These are phyloP conservation scores for Cutaneotrichosporon spelunceum DNA, from an alignment of 1,284 basidiomycete genomes.

Conservation along the genomic window DNA sequence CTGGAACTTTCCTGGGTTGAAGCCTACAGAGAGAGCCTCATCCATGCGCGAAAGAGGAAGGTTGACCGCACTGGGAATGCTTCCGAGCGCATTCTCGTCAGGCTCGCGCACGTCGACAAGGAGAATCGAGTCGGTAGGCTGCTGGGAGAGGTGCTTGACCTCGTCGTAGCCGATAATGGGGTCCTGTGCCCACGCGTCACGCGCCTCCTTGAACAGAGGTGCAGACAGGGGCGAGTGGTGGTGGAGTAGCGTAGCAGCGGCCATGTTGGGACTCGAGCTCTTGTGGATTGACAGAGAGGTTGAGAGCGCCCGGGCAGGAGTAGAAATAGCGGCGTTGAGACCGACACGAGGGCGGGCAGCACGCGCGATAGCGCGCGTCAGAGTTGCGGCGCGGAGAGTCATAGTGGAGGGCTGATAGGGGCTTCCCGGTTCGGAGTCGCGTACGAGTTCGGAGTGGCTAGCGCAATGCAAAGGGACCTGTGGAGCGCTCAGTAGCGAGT, in stretches of 20 bases:
- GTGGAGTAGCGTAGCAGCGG: background rate
- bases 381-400: background rate
- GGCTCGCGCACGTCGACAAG: conserved; percentile 91
- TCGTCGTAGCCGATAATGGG: conserved; percentile 73
- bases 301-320: background rate
- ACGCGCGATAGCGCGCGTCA: background rate
- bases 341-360: background rate
- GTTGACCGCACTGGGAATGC: conserved; percentile 93
- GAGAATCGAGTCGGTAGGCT: conserved; percentile 77
- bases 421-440: background rate
- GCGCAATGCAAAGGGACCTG: background rate
- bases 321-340: background rate
- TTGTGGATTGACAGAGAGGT: background rate
- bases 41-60: conserved; percentile 79
- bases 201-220: conserved; percentile 9
- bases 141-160: conserved; percentile 74
- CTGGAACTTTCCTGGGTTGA: conserved; percentile 63
- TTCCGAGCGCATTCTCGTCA: conserved; percentile 87
- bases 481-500: background rate
- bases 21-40: conserved; percentile 60
- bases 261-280: background rate
- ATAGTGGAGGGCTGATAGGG: background rate
- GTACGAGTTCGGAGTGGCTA: background rate
- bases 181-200: conserved; percentile 36
- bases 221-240: background rate